A percentile compares a stretch with the other conserved stretches of the same genome.
Conservation (phyloP, 1,139 yeast species). For the Yamadazyma atlantica region DNA sequence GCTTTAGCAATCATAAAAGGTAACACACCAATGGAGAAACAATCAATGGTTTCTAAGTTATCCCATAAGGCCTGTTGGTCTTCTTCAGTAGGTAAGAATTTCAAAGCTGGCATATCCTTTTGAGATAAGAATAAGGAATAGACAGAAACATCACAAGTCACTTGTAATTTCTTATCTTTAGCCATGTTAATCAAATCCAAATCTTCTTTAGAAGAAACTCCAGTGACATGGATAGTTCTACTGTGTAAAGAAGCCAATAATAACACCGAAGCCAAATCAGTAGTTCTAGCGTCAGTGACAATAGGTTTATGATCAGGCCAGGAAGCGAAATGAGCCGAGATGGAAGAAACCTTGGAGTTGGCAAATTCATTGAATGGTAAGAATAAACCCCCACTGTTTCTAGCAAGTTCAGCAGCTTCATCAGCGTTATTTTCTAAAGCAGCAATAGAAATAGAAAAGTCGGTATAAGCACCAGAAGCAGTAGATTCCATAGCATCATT, state of each 20-base stretch:
- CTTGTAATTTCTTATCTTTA: conserved; percentile 75
- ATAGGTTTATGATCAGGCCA: conserved; percentile 90
- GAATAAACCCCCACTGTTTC: conserved; percentile 74
- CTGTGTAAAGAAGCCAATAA: conserved; percentile 86
- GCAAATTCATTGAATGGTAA: conserved; percentile 78
- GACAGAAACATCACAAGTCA: conserved; percentile 89
- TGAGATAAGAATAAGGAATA: conserved; percentile 75
- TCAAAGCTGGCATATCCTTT: conserved; percentile 60
- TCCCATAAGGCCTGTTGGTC: conserved; percentile 87
- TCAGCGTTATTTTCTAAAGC: conserved; percentile 72
- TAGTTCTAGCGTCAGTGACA: conserved; percentile 87
- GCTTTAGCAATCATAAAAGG: conserved; percentile 74
- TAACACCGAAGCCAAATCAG: conserved; percentile 88
- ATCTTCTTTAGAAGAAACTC: conserved; percentile 79
- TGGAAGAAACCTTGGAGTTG: conserved; percentile 67
- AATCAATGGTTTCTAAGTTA: conserved; percentile 69
- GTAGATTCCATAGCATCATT: conserved; percentile 61
- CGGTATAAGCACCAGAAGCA: conserved; percentile 67
- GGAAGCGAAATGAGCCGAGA: conserved; percentile 73
- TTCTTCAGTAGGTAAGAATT: conserved; percentile 72
- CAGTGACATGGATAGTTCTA: conserved; percentile 86
- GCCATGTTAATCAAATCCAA: conserved; percentile 82
- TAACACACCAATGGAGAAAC: conserved; percentile 81
- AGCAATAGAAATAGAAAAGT: conserved; percentile 79
- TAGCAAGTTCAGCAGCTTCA: conserved; percentile 61